phyloP scores from a whole-genome alignment of 371 early-diverging fungal species.

The Parasitella parasitica region DNA sequence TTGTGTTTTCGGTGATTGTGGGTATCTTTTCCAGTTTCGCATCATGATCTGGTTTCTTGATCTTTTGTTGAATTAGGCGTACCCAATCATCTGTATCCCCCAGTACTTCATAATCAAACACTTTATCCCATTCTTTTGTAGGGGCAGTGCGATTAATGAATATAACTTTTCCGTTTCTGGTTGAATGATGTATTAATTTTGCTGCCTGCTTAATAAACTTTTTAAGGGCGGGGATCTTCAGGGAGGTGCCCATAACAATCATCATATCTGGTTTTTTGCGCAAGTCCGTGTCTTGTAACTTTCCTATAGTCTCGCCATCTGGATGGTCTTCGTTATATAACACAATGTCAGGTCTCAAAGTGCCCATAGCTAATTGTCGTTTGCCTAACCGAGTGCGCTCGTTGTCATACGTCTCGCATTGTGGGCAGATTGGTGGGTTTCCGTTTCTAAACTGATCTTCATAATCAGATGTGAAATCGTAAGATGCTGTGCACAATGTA shows the following conservation, averaged over 20 bases:
- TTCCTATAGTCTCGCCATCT: conserved; percentile 81
- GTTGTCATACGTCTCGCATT: conserved; percentile 61
- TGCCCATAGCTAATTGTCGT: conserved; percentile 76
- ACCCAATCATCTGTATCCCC: conserved; percentile 81
- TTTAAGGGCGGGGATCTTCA: conserved; percentile 93
- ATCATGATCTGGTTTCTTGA: not conserved
- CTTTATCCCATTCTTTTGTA: conserved; percentile 79
- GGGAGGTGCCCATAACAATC: conserved; percentile 97
- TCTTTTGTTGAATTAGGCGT: conserved; percentile 16
- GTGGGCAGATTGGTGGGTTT: conserved; percentile 74
- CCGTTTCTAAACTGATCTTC: conserved; percentile 67
- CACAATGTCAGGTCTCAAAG: conserved; percentile 92
- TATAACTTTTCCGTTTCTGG: conserved; percentile 46
- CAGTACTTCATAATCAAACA: conserved; percentile 87
- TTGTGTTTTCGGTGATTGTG: not conserved
- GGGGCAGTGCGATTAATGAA: conserved; percentile 63
- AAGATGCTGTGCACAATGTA: conserved; percentile 72
- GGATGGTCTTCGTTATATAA: conserved; percentile 97
- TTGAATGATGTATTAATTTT: conserved; percentile 26
- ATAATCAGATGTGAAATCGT: conserved; percentile 58
- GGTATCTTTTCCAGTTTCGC: not conserved
- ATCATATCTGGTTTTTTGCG: conserved; percentile 83
- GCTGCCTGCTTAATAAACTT: conserved; percentile 88
- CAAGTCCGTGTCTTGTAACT: conserved; percentile 62
- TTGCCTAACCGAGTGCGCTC: conserved; percentile 70